A percentile compares a stretch with the other conserved stretches of the same genome.
Conservation (phyloP, 306 rosid genomes). For the Crotalaria pallida region DNA sequence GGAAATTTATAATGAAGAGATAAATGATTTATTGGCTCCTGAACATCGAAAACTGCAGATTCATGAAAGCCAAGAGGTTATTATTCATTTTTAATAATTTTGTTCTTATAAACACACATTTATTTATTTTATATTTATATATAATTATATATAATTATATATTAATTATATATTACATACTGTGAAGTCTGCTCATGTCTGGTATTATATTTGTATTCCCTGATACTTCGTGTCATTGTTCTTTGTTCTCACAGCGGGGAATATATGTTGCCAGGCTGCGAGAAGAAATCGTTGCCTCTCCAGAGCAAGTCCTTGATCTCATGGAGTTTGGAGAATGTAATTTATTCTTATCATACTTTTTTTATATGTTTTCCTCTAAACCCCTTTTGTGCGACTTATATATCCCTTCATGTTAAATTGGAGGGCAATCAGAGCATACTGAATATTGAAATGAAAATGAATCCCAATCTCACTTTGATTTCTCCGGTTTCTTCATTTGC, state of each 20-base stretch:
- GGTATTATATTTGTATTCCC: not conserved
- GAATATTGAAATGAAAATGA: slow-evolving; percentile 12
- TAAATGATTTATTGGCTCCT: slow-evolving; percentile 89
- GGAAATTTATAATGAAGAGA: slow-evolving; percentile 96
- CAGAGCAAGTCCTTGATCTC: slow-evolving; percentile 78
- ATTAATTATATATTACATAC: too few species aligned
- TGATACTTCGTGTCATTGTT: slow-evolving; percentile 15
- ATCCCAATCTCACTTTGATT: not conserved
- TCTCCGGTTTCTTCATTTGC: not conserved
- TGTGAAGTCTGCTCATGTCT: not conserved
- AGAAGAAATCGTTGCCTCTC: slow-evolving; percentile 91
- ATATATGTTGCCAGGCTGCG: slow-evolving; percentile 93
- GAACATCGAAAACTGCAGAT: slow-evolving; percentile 95
- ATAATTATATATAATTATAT: too few species aligned
- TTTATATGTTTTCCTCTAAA: not conserved
- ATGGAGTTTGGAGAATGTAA: slow-evolving; percentile 93
- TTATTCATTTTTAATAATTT: not conserved
- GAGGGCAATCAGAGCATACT: not conserved
- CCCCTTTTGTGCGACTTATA: not conserved
- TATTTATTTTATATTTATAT: too few species aligned
- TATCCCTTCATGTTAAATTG: not conserved
- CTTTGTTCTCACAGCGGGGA: slow-evolving; percentile 60
- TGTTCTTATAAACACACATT: not conserved
- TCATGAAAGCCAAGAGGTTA: slow-evolving; percentile 91
- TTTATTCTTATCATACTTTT: not conserved